Evolutionary conservation across 768 basidiomycete genomes (phyloP).

Genomic region (Mycena venus): DNA sequence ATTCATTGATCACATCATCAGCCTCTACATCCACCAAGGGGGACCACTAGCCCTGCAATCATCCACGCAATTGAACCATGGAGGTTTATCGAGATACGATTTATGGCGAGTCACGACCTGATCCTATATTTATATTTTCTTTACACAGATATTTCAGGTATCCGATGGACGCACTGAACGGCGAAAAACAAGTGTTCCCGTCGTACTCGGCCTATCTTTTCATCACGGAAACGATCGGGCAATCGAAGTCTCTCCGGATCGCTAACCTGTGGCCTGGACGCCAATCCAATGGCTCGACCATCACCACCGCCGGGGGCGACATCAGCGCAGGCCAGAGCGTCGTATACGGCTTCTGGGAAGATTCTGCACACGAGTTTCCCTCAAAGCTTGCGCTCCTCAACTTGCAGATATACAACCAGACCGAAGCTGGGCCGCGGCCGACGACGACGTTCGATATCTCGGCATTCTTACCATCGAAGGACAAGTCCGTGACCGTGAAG

Average conservation of each 20-base stretch:
- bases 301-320: conserved; percentile 65
- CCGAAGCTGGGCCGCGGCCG: conserved; percentile 56
- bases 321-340: conserved; percentile 62
- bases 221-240: conserved; percentile 60
- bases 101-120: conserved; percentile 52
- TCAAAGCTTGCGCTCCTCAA: conserved; percentile 64
- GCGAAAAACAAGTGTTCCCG: conserved; percentile 65
- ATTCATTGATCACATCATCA: conserved; percentile 29
- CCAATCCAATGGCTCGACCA: conserved; percentile 65
- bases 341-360: conserved; percentile 66
- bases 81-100: conserved; percentile 59
- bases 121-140: too few species aligned
- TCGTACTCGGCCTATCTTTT: conserved; percentile 68
- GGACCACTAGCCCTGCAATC: conserved; percentile 66
- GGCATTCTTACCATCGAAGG: conserved; percentile 46
- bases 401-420: conserved; percentile 65
- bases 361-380: conserved; percentile 48
- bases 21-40: conserved; percentile 68
- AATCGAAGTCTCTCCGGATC: conserved; percentile 57
- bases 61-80: conserved; percentile 63
- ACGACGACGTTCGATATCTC: conserved; percentile 61
- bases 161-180: conserved; percentile 61
- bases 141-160: conserved; percentile 48
- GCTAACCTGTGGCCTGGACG: conserved; percentile 66
- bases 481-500: conserved; percentile 51